These are phyloP conservation scores for Exophiala lecanii-corni DNA, from an alignment of 2,329 filamentous ascomycete species.

Conservation along the genomic window DNA sequence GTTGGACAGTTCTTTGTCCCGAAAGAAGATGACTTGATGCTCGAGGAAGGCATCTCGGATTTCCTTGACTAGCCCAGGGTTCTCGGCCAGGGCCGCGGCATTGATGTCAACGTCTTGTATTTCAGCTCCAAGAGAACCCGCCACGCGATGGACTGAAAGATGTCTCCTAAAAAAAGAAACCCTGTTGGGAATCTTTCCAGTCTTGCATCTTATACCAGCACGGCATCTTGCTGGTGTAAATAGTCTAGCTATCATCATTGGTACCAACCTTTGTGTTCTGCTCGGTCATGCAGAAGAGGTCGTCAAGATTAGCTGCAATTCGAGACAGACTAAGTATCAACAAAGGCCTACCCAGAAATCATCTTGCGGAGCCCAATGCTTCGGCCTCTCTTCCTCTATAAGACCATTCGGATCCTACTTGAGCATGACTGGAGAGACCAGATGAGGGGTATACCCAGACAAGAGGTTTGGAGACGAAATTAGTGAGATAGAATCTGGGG, in stretches of 20 bases:
- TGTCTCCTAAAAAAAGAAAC: constrained; percentile 4
- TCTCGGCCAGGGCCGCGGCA: constrained; percentile 10
- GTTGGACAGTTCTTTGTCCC: constrained; percentile 19
- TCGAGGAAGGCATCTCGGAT: constrained; percentile 22
- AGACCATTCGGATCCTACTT: no score
- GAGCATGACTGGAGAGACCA: no score
- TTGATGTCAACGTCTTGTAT: constrained; percentile 21
- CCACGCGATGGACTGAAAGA: constrained; percentile 19
- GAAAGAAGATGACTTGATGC: constrained; percentile 26
- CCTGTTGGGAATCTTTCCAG: neutral
- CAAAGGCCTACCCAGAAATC: no score
- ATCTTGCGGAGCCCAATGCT: no score
- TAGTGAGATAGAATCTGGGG: no score
- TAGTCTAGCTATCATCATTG: neutral
- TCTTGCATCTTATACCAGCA: neutral
- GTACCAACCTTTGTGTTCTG: no score
- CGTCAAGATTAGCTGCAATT: no score
- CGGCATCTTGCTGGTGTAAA: neutral
- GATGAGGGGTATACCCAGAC: no score
- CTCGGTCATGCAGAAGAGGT: no score
- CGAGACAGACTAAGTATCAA: no score
- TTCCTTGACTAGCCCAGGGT: constrained; percentile 15
- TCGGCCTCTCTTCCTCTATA: no score
- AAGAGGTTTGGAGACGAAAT: no score
- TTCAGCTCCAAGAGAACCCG: constrained; percentile 23